A percentile compares a stretch with the other conserved stretches of the same genome.
Evolutionary conservation across 2,329 filamentous ascomycete genomes (phyloP).

Genomic region (Colletotrichum lini): DNA sequence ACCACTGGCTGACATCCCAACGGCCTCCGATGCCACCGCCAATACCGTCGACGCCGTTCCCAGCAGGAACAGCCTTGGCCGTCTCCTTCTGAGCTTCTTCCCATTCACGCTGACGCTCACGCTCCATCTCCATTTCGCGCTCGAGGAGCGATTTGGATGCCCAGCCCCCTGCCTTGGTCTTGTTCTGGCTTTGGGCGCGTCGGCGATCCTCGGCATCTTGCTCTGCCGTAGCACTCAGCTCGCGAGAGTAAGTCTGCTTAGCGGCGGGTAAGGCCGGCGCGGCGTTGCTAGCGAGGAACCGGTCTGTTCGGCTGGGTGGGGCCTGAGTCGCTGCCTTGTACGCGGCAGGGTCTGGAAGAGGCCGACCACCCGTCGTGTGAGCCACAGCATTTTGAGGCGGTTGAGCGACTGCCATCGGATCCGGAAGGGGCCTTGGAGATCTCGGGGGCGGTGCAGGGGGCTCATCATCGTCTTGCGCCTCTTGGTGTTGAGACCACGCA

Average conservation of each 20-base stretch:
- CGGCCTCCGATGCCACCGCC: conserved; percentile 76
- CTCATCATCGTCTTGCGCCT: conserved; percentile 47
- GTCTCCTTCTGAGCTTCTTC: conserved; percentile 80
- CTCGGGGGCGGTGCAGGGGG: conserved; percentile 47
- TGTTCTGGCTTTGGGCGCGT: conserved; percentile 69
- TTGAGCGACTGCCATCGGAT: conserved; percentile 51
- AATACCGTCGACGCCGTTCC: conserved; percentile 71
- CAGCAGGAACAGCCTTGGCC: conserved; percentile 66
- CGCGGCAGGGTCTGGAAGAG: conserved; percentile 66
- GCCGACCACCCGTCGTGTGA: conserved; percentile 62
- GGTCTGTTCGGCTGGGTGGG: conserved; percentile 66
- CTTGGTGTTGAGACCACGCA: conserved; percentile 62
- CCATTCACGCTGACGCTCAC: conserved; percentile 84
- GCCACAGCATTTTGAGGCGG: conserved; percentile 51
- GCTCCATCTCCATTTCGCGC: conserved; percentile 85
- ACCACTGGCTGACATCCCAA: conserved; percentile 85
- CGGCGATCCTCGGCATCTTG: conserved; percentile 74
- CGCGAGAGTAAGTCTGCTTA: conserved; percentile 68
- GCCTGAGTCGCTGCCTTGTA: conserved; percentile 46
- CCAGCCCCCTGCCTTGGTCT: conserved; percentile 75
- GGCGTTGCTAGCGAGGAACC: conserved; percentile 69
- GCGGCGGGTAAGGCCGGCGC: conserved; percentile 57
- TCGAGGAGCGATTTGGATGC: conserved; percentile 80
- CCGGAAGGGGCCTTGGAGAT: conserved; percentile 58
- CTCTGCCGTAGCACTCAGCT: conserved; percentile 71